Base-by-base conservation (phyloP, 2,329 filamentous ascomycete species). In the Penicillium sp. region DNA sequence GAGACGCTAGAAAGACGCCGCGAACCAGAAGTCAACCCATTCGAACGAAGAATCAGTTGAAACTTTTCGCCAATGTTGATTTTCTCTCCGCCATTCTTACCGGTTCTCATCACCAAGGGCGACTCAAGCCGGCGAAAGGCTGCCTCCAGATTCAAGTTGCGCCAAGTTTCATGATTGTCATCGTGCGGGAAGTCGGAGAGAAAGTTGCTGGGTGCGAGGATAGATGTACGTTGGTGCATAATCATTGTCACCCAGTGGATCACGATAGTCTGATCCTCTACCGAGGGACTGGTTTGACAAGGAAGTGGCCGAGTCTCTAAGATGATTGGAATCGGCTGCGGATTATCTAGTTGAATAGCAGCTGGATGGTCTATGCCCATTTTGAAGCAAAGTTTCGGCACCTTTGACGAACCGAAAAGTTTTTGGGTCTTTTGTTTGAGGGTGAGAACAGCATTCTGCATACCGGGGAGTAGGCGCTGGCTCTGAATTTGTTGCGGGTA, bases 401-500 rank as follows among this genome's bases (percentile, higher is more conserved):
- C 43, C 30, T 37, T 40, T 8, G 54, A 46, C 3, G 43, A 46
- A 16, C 43, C 45, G 16, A 56, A 38, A 22, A 55, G 22, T 7
- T 55, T 45, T 25, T 26, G 42, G 7, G 54, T 56, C 19, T 37
- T 56, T 30, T 46, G 54, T 7, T 37, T 28, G 43, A 56, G 26
- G 1, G 42, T 48, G 8, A 45, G 54, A 19, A 48, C 54, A 3
- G 33, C 33, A 3, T 48, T 19, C 4, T 48, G 22, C 43, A 51
- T 33, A 5, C n/a, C 42, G 1, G 43, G 22, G 7, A 56, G 54
- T 4, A 56, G 35, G 2, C 45, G 54, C 19, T 56, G 43, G 22
- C 54, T 46, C 16, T 33, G 54, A 8, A 56, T 38, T 19, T 11
- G 22, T n/a, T 35, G 42, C 6, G 7, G 5, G 4, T 16, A 19